phyloP scores from a whole-genome alignment of 768 basidiomycete species.

The Hemileccinum rubropunctum region DNA sequence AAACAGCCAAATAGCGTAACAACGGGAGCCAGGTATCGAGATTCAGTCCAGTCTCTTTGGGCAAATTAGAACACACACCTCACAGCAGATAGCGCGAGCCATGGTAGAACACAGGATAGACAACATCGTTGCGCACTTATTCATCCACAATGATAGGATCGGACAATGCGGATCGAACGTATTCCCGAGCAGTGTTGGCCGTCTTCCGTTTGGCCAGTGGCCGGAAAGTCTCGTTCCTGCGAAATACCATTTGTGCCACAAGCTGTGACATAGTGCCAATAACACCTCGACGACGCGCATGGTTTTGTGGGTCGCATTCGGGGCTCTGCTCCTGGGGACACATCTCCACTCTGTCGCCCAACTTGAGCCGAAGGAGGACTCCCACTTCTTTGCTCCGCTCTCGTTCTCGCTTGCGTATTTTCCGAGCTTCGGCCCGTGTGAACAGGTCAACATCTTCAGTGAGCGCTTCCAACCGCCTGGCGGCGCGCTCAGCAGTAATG shows the following conservation, averaged over 20 bases:
- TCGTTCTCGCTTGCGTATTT: slow-evolving; percentile 46
- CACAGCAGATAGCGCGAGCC: slow-evolving; percentile 16
- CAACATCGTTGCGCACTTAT: slow-evolving; percentile 3
- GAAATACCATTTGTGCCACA: slow-evolving; percentile 48
- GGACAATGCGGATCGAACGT: slow-evolving; percentile 32
- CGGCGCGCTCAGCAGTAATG: slow-evolving; percentile 32
- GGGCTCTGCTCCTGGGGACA: slow-evolving; percentile 25
- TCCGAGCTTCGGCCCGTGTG: slow-evolving; percentile 42
- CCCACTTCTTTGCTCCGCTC: slow-evolving; percentile 56
- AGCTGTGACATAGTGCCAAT: slow-evolving; percentile 38
- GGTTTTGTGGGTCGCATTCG: slow-evolving; percentile 19
- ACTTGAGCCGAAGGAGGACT: slow-evolving; percentile 54
- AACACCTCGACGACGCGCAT: slow-evolving; percentile 19
- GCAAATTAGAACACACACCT: slow-evolving; percentile 21
- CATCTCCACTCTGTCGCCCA: slow-evolving; percentile 31
- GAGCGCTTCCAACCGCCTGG: slow-evolving; percentile 30
- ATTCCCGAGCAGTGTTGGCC: slow-evolving; percentile 16
- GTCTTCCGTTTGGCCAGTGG: slow-evolving; percentile 37
- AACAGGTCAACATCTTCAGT: slow-evolving; percentile 38
- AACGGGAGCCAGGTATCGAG: not conserved
- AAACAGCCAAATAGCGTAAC: slow-evolving; percentile 12
- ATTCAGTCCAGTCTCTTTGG: slow-evolving; percentile 22
- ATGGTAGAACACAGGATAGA: slow-evolving; percentile 8
- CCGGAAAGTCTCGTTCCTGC: slow-evolving; percentile 38
- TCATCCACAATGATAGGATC: slow-evolving; percentile 15